Base-by-base conservation (phyloP, 768 basidiomycete genomes). In the Rhizopogon salebrosus region DNA sequence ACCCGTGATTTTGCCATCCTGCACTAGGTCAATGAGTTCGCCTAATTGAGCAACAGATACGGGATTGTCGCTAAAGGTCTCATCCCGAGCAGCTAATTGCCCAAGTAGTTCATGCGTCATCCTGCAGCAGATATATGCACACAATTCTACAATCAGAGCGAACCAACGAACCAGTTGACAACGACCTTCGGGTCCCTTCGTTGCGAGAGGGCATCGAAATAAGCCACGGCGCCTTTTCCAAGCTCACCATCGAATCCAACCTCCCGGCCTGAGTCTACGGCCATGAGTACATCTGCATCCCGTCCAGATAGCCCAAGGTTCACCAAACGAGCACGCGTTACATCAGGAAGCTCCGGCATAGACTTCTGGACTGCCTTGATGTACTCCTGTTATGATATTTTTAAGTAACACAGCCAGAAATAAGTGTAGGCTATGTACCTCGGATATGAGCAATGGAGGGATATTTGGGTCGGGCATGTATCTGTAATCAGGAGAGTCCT, bases 401-500 rank as follows among this genome's bases (percentile, higher is more conserved):
- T 27, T 36, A 35, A 29, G 48, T 41, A 54, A 23, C 56, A 43
- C 9, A 4, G 4, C 22, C 8, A 34, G 22, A 54, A 31, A 35
- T 20, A 29, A 52, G 56, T 45, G 40, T 14, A 61, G 45, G 56
- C 60, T 61, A 58, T 16, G n/a, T 53, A 80, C 84, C 54, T 80
- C 64, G 52, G 77, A 76, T 6, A 89, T 62, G 29, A 81, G 62
- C 5, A 98, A 71, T 0, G 84, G 80, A 0, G 93, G 92, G 1
- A 98, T 71, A 65, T 98, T 98, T 0, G 92, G 85, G 65, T 99
- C 97, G 0, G 97, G 97, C 92, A 99, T 95, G 71, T 98, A 98
- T 16, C 90, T 81, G 66, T 98, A 99, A 66, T 99, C 97, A 1
- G 90, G 92, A 0, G 93, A 87, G 59, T 94, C 89, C 61, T 97